Conservation (phyloP, 163 green algal species). For the Volvox carteri region DNA sequence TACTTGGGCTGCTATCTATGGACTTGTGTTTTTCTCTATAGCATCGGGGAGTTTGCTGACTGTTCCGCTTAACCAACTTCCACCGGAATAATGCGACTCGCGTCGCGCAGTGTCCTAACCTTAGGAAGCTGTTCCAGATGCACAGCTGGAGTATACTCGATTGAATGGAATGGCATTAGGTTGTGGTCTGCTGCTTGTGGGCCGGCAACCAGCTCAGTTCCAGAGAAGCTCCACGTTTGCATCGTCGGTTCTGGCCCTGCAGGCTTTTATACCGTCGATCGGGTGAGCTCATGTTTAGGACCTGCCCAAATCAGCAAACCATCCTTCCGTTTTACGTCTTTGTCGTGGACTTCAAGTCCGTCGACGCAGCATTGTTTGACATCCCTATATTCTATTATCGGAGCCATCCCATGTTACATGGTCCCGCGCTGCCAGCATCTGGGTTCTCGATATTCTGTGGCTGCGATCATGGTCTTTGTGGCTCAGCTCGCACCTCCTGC, state of each 20-base stretch:
- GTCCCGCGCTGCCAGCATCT: too few relatives aligned
- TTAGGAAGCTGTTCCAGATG: not conserved
- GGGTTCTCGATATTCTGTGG: too few relatives aligned
- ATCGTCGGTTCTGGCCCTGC: constrained; percentile 91
- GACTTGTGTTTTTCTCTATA: too few relatives aligned
- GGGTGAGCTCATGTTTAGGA: constrained; percentile 66
- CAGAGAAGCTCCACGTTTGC: constrained; percentile 72
- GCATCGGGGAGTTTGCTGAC: constrained; percentile 7
- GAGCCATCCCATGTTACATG: too few relatives aligned
- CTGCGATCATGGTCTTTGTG: too few relatives aligned
- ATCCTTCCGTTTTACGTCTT: too few relatives aligned
- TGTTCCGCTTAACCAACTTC: constrained; percentile 20
- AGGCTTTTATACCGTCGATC: constrained; percentile 88
- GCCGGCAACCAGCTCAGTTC: not conserved
- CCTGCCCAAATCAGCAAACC: too few relatives aligned
- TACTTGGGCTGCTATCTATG: too few relatives aligned
- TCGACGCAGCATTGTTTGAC: too few relatives aligned
- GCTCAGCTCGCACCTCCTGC: too few relatives aligned
- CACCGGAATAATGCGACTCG: constrained; percentile 13
- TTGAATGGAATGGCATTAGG: not conserved
- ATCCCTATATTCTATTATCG: too few relatives aligned
- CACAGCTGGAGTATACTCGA: not conserved
- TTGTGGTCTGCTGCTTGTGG: constrained; percentile 7
- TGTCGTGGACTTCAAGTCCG: too few relatives aligned
- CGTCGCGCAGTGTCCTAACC: not conserved